Conservation (phyloP, 2,329 filamentous ascomycete genomes). For the Fusarium gaditjirri region DNA sequence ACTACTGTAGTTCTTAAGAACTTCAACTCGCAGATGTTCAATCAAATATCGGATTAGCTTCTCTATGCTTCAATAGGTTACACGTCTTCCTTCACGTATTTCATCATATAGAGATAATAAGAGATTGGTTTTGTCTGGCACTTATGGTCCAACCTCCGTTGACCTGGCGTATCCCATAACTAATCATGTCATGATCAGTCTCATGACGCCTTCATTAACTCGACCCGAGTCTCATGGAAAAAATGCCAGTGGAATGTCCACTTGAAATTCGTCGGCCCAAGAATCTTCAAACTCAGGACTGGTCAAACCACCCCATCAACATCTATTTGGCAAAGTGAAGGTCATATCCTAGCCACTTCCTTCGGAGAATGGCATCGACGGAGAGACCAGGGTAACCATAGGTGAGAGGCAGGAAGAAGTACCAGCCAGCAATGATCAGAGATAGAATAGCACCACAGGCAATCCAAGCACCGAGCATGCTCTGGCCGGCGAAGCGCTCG, state of each 20-base stretch:
- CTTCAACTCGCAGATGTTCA: background rate
- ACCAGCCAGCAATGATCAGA: slow-evolving; percentile 80
- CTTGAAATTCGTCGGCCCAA: background rate
- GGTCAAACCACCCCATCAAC: background rate
- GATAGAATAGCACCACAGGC: slow-evolving; percentile 76
- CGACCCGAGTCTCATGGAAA: background rate
- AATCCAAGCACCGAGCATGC: slow-evolving; percentile 81
- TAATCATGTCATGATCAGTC: slow-evolving; percentile 1
- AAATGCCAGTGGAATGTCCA: background rate
- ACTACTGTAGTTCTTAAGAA: background rate
- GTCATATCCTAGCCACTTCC: slow-evolving; percentile 98
- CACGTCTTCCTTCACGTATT: slow-evolving; percentile 8
- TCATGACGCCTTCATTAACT: slow-evolving; percentile 1
- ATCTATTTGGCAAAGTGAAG: slow-evolving; percentile 96
- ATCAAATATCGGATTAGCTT: slow-evolving; percentile 19
- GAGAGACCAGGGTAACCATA: slow-evolving; percentile 92
- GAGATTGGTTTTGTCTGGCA: slow-evolving; percentile 27
- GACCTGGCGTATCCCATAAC: slow-evolving; percentile 1
- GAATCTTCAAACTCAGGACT: background rate
- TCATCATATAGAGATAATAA: slow-evolving; percentile 16
- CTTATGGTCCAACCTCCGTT: slow-evolving; percentile 12
- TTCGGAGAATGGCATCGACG: slow-evolving; percentile 79
- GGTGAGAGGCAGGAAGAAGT: slow-evolving; percentile 93
- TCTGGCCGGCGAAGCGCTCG: slow-evolving; percentile 83
- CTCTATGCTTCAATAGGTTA: slow-evolving; percentile 12